These are phyloP conservation scores for Leptographium galeiforme DNA, from an alignment of 2,329 filamentous ascomycete genomes.

Conservation along the genomic window DNA sequence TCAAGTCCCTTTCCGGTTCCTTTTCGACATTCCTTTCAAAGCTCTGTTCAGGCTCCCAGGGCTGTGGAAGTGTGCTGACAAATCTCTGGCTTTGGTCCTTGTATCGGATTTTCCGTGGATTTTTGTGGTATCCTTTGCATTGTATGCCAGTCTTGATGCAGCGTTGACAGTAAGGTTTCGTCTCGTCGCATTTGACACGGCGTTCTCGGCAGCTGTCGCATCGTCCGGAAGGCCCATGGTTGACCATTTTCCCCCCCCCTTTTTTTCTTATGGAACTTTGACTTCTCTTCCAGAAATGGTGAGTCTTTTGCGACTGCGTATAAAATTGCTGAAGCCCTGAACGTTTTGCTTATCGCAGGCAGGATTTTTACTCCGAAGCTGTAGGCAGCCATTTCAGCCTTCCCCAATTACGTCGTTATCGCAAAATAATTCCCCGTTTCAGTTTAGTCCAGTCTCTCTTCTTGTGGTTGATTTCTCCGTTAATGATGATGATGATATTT, in stretches of 20 bases:
- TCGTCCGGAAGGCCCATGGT: neutral
- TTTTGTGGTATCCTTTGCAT: neutral
- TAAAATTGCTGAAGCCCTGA: neutral
- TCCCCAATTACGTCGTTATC: neutral
- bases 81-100: neutral
- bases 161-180: neutral
- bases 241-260: neutral
- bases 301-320: neutral
- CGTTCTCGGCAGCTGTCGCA: neutral
- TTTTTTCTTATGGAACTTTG: neutral
- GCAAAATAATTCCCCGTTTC: neutral
- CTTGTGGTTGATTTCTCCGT: neutral
- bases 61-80: neutral
- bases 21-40: neutral
- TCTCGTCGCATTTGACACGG: slow-evolving; percentile 1
- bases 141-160: neutral
- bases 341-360: neutral
- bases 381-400: neutral
- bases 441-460: neutral
- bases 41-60: neutral
- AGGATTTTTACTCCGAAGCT: neutral
- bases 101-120: neutral
- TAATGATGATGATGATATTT: no score
- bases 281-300: neutral
- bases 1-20: neutral